Evolutionary conservation across 2,329 filamentous ascomycete genomes (phyloP).

Genomic region (Colletotrichum sp.): DNA sequence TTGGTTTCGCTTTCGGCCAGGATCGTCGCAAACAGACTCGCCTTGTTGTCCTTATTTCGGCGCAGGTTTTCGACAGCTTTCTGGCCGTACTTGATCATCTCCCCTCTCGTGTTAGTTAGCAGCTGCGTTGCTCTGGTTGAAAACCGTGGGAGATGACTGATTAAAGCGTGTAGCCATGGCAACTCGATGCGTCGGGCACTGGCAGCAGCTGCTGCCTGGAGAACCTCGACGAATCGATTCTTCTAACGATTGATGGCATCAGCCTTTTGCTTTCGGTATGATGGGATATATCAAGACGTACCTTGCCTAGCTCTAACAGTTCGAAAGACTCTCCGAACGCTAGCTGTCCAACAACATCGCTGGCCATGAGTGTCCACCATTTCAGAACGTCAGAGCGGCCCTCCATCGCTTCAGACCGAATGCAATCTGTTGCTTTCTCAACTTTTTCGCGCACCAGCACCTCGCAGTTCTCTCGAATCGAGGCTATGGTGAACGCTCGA

Average conservation of each 20-base stretch:
- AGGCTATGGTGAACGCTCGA: constrained; percentile 39
- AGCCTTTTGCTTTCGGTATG: background rate
- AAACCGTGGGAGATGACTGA: background rate
- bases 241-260: background rate
- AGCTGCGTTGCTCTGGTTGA: background rate
- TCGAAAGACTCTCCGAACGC: constrained; percentile 60
- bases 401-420: constrained; percentile 44
- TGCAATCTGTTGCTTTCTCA: constrained; percentile 43
- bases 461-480: constrained; percentile 32
- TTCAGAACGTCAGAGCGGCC: constrained; percentile 51
- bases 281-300: constrained; percentile 25
- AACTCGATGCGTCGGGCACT: background rate
- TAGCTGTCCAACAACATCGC: constrained; percentile 58
- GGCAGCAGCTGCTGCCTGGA: background rate
- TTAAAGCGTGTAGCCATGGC: background rate
- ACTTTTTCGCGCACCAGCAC: constrained; percentile 38
- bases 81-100: background rate
- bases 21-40: background rate
- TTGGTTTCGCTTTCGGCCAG: background rate
- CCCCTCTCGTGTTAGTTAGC: background rate
- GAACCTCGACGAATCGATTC: background rate
- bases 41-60: background rate
- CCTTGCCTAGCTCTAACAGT: constrained; percentile 54
- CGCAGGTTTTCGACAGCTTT: background rate
- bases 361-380: constrained; percentile 59